Conservation (phyloP, 2,329 filamentous ascomycete species). For the Aspergillus sp. region DNA sequence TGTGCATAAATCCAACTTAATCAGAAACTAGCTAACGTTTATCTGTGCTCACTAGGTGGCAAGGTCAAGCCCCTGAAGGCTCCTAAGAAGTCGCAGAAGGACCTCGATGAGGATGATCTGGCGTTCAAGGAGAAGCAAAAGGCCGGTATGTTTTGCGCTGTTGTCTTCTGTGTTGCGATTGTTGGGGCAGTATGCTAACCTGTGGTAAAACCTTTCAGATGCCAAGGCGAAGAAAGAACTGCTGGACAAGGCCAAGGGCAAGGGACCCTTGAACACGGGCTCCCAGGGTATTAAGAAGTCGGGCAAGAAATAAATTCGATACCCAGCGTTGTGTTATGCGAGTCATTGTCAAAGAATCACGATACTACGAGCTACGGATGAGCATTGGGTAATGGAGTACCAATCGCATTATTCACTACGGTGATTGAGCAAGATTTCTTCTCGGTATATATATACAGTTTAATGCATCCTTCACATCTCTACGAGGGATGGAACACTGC, state of each 20-base stretch:
- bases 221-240: slow-evolving; percentile 81
- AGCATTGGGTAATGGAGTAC: slow-evolving; percentile 8
- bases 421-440: slow-evolving; percentile 7
- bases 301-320: slow-evolving; percentile 72
- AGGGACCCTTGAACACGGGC: slow-evolving; percentile 80
- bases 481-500: too few species aligned
- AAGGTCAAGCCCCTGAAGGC: slow-evolving; percentile 82
- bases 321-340: neutral
- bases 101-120: slow-evolving; percentile 79
- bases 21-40: neutral
- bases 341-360: slow-evolving; percentile 3
- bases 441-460: slow-evolving; percentile 6
- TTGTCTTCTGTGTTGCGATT: slow-evolving; percentile 2
- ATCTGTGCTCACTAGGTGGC: slow-evolving; percentile 52
- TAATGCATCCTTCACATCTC: slow-evolving; percentile 1
- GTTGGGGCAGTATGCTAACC: neutral
- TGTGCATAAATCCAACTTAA: neutral
- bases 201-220: slow-evolving; percentile 43
- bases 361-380: slow-evolving; percentile 19
- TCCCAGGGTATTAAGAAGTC: slow-evolving; percentile 94
- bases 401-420: slow-evolving; percentile 10
- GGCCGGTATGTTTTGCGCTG: slow-evolving; percentile 56
- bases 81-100: slow-evolving; percentile 75
- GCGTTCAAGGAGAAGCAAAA: slow-evolving; percentile 78
- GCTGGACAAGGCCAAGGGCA: slow-evolving; percentile 73